Percentiles rank a stretch among this genome's conserved stretches.
These are phyloP conservation scores for Alternaria tenuissima DNA, from an alignment of 2,329 filamentous ascomycete genomes.

Conservation along the genomic window DNA sequence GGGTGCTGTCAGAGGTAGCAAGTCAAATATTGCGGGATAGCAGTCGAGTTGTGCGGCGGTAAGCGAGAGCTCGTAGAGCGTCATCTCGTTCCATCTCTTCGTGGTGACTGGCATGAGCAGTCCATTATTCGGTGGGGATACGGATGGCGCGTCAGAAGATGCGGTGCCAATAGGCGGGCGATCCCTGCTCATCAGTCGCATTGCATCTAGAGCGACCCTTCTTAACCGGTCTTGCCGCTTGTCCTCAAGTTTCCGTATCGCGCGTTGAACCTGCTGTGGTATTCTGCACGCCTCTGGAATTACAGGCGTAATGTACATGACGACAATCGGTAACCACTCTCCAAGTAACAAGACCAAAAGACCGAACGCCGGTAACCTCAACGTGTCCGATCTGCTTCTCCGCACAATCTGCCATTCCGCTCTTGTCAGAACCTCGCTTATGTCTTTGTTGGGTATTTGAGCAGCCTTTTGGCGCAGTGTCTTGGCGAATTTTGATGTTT, in stretches of 20 bases:
- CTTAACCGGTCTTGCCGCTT: conserved; percentile 30
- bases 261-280: conserved; percentile 74
- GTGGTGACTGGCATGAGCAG: not conserved
- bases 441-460: conserved; percentile 7
- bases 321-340: conserved; percentile 84
- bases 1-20: conserved; percentile 52
- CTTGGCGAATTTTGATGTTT: conserved; percentile 64
- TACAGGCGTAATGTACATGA: conserved; percentile 73
- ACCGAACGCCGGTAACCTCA: conserved; percentile 80
- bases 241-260: conserved; percentile 61
- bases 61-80: conserved; percentile 28
- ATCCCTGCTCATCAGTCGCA: conserved; percentile 24
- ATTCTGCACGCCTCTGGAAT: conserved; percentile 86
- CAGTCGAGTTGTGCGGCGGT: conserved; percentile 32
- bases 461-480: conserved; percentile 53
- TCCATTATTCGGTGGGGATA: conserved; percentile 4
- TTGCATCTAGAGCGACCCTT: conserved; percentile 26
- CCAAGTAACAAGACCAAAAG: conserved; percentile 80
- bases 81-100: conserved; percentile 15
- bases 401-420: conserved; percentile 74
- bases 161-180: conserved; percentile 8
- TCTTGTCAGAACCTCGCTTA: conserved; percentile 60
- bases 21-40: conserved; percentile 47
- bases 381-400: conserved; percentile 74
- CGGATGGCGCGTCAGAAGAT: not conserved